These are phyloP conservation scores for Mycena leptocephala DNA, from an alignment of 768 basidiomycete species.

Conservation along the genomic window DNA sequence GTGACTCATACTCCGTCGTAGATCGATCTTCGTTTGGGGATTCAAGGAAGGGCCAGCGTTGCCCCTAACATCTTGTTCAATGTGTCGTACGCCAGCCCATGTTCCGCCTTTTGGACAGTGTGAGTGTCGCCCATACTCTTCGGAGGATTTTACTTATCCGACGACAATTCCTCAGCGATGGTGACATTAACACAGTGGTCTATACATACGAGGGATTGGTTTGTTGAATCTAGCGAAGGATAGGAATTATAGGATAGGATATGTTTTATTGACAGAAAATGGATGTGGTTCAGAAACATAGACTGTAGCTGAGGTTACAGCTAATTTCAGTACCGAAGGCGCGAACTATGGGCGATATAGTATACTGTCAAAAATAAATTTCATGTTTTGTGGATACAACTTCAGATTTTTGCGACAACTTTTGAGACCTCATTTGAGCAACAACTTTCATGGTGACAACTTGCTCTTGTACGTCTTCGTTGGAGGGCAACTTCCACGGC, in stretches of 20 bases:
- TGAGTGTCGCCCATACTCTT: background rate
- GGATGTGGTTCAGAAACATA: background rate
- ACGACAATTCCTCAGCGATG: background rate
- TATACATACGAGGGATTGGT: background rate
- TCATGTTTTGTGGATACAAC: no score
- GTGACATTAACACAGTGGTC: background rate
- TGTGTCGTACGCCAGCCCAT: slow-evolving; percentile 1
- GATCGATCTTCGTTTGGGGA: slow-evolving; percentile 8
- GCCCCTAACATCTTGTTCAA: slow-evolving; percentile 4
- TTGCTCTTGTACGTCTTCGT: no score
- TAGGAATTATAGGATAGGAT: background rate
- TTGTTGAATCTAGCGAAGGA: background rate
- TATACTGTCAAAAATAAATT: no score
- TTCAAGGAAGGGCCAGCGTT: background rate
- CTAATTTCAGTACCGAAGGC: no score
- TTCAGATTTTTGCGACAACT: no score
- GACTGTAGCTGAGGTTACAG: no score
- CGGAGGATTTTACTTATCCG: background rate
- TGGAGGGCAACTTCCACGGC: no score
- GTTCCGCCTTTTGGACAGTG: slow-evolving; percentile 6
- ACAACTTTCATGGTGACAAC: no score
- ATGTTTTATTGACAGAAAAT: background rate
- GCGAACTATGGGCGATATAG: no score
- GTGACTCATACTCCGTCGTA: background rate
- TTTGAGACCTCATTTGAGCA: no score